A percentile compares a stretch with the other conserved stretches of the same genome.
phyloP scores from a whole-genome alignment of 1,284 basidiomycete species.

The Rhodotorula sp. region DNA sequence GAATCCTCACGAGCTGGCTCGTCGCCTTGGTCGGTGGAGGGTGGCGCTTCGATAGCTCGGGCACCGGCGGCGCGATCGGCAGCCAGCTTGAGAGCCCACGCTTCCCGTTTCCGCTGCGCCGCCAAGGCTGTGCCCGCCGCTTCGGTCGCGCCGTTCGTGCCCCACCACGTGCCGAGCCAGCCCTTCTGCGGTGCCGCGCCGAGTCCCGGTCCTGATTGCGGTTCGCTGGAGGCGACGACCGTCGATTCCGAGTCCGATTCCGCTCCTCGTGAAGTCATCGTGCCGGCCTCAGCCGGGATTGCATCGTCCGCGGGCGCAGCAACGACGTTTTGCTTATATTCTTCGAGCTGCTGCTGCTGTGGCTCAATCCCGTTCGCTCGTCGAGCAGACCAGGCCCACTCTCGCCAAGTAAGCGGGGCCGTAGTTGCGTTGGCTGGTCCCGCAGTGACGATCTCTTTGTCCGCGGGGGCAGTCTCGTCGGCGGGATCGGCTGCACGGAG shows the following conservation, averaged over 20 bases:
- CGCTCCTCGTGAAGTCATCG: too few species aligned
- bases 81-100: conserved; percentile 23
- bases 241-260: too few species aligned
- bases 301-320: too few species aligned
- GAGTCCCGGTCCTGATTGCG: too few species aligned
- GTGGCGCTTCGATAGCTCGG: conserved; percentile 16
- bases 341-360: neutral
- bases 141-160: neutral
- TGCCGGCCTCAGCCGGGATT: too few species aligned
- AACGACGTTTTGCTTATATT: neutral
- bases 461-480: neutral
- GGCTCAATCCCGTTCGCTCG: neutral
- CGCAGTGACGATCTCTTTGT: neutral
- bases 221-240: too few species aligned
- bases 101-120: conserved; percentile 17
- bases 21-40: neutral
- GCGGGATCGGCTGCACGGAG: neutral
- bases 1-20: neutral
- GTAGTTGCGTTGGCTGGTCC: neutral
- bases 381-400: neutral
- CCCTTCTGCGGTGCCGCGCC: neutral
- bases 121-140: neutral
- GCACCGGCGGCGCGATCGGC: neutral
- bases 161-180: conserved; percentile 13
- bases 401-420: neutral